A percentile compares a stretch with the other conserved stretches of the same genome.
phyloP scores from a whole-genome alignment of 352 stramenopile genomes.

The Pythium brachiatum region DNA sequence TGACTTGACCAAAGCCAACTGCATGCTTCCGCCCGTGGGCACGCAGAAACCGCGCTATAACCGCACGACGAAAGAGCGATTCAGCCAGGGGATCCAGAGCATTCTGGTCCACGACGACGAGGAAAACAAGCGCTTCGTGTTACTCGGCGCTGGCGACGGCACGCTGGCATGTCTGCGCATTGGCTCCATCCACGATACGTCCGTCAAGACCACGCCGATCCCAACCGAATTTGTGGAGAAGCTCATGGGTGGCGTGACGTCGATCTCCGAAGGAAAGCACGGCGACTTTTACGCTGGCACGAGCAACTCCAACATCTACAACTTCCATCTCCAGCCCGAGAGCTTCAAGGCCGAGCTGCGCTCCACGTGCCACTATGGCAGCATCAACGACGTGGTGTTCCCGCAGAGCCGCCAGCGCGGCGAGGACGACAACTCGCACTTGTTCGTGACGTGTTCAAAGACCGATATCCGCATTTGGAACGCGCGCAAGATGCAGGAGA shows the following conservation, averaged over 20 bases:
- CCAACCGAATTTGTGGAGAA: conserved; percentile 66
- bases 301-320: conserved; percentile 94
- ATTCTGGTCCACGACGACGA: conserved; percentile 89
- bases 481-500: conserved; percentile 86
- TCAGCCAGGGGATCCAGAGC: conserved; percentile 90
- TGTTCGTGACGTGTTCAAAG: conserved; percentile 95
- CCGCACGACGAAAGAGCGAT: conserved; percentile 89
- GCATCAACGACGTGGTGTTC: conserved; percentile 95
- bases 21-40: conserved; percentile 68
- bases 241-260: conserved; percentile 90
- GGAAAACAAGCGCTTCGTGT: conserved; percentile 79
- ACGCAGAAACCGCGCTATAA: conserved; percentile 87
- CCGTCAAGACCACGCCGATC: conserved; percentile 74
- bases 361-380: conserved; percentile 89
- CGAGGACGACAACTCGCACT: conserved; percentile 82
- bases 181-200: conserved; percentile 43
- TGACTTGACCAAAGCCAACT: conserved; percentile 91
- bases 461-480: conserved; percentile 97
- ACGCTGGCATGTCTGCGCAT: conserved; percentile 88
- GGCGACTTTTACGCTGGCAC: conserved; percentile 91
- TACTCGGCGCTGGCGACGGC: conserved; percentile 92
- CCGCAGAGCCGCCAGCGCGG: conserved; percentile 49
- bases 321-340: conserved; percentile 56
- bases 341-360: conserved; percentile 59
- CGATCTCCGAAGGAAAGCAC: conserved; percentile 81